Conservation (phyloP, 2,329 filamentous ascomycete genomes). For the Lecanosticta acicola region DNA sequence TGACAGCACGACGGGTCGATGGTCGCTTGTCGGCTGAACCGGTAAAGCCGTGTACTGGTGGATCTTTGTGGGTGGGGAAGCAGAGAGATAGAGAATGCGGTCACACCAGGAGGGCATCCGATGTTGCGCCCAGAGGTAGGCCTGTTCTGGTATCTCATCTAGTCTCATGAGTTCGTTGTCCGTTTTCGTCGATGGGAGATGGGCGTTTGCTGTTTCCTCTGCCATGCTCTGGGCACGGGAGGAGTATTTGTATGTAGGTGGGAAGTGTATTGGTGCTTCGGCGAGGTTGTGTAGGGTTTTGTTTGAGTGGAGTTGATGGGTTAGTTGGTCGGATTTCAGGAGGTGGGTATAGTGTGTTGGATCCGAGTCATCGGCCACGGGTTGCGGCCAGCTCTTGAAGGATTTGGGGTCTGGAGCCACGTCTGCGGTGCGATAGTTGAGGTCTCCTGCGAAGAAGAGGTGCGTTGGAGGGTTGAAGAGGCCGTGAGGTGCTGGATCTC, state of each 20-base stretch:
- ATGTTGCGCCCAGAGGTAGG: constrained; percentile 61
- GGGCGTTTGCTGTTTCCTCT: constrained; percentile 23
- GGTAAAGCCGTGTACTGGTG: constrained; percentile 68
- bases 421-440: constrained; percentile 86
- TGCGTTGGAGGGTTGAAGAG: constrained; percentile 72
- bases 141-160: constrained; percentile 19
- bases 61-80: constrained; percentile 41
- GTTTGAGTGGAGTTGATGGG: constrained; percentile 60
- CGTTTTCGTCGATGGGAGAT: constrained; percentile 11
- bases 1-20: constrained; percentile 74
- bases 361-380: constrained; percentile 44
- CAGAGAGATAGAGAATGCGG: constrained; percentile 67
- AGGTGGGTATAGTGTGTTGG: constrained; percentile 62
- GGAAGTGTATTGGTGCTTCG: constrained; percentile 71
- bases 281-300: constrained; percentile 70
- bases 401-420: constrained; percentile 55
- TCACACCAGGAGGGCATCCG: constrained; percentile 94
- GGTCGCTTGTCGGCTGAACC: constrained; percentile 76
- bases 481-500: constrained; percentile 11
- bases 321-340: constrained; percentile 72
- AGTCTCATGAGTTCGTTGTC: constrained; percentile 28
- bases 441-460: constrained; percentile 81
- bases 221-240: constrained; percentile 34
- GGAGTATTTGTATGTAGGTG: constrained; percentile 90
- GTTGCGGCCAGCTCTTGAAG: constrained; percentile 56